phyloP scores from a whole-genome alignment of 495 filamentous ascomycete genomes.

The Massariosphaeria phaeospora region DNA sequence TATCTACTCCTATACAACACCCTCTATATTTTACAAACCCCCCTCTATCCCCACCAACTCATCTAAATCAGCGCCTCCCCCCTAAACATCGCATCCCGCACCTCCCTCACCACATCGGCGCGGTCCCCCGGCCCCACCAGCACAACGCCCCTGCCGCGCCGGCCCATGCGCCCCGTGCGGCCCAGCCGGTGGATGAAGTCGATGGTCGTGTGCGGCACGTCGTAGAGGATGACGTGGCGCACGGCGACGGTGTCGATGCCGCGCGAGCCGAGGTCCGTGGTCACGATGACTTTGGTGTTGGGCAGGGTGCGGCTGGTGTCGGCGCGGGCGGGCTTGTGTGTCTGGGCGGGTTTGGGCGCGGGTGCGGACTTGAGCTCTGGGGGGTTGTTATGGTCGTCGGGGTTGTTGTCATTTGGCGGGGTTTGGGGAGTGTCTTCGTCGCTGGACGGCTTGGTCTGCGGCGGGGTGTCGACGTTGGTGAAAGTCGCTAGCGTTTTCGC shows the following conservation, averaged over 20 bases:
- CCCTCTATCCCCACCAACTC: neutral
- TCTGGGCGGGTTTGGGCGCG: neutral
- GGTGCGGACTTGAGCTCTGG: constrained; percentile 31
- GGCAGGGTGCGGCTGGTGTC: constrained; percentile 43
- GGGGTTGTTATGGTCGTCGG: no score
- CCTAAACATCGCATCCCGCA: constrained; percentile 89
- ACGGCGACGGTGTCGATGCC: constrained; percentile 95
- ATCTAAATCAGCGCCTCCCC: constrained; percentile 57
- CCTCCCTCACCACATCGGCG: constrained; percentile 83
- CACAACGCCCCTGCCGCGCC: constrained; percentile 82
- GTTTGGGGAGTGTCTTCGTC: no score
- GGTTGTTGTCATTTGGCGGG: no score
- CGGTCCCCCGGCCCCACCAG: constrained; percentile 85
- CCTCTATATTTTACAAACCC: neutral
- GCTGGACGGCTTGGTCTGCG: constrained; percentile 21
- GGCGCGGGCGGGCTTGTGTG: neutral
- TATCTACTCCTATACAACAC: no score
- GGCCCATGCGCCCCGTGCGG: constrained; percentile 85
- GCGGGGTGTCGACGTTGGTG: constrained; percentile 51
- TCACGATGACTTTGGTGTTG: constrained; percentile 86
- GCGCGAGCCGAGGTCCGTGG: constrained; percentile 84
- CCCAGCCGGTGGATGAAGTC: constrained; percentile 97
- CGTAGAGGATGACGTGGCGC: constrained; percentile 83
- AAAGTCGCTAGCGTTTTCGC: constrained; percentile 71
- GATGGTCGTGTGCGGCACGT: constrained; percentile 91